Base-by-base conservation (phyloP, 1,139 yeast species). In the Lodderomyces margitis region DNA sequence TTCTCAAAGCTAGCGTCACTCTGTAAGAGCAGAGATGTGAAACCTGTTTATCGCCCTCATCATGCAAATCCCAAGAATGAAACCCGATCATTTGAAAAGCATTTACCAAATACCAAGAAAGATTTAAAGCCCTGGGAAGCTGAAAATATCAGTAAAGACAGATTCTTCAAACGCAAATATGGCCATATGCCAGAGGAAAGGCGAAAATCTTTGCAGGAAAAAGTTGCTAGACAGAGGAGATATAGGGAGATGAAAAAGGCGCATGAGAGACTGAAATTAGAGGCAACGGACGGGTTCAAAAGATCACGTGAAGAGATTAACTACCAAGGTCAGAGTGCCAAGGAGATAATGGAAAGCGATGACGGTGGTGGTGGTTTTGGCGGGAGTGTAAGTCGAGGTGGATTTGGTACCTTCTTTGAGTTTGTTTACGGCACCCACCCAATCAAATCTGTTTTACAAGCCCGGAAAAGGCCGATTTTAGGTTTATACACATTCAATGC, bases 381-480 rank as follows among this genome's bases (percentile, higher is more conserved):
- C 4, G 30, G 38, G 5, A 14, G 19, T n/a, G 20, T 4, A 4
- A 10, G 5, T 17, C 32, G 38, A 10, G 19, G 30, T 12, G 20
- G 38, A 30, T 14, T 9, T 34, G 40, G 37, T 2, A 83, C 89
- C 0, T 57, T 80, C 33, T 61, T 75, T 42, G 96, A 88, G 53
- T 82, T 81, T 53, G 62, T 88, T 2, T 87, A 75, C 56, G 97
- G 97, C 4, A 80, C 84, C 0, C 84, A 86, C 44, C 68, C 95
- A 0, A 92, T 89, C 1, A 54, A 74, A 23, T 83, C 95, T 1
- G 95, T 88, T 0, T 64, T 89, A 42, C 61, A 64, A 20, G 75
- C 83, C 9, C 68, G 72, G 15, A 78, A 75, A 48, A 69, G 95
- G 51, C 70, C 72, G 42, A 76, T 73, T 56, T 75, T 76, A 36